Conservation (phyloP, 805 yeast genomes). For the Yarrowia divulgata region DNA sequence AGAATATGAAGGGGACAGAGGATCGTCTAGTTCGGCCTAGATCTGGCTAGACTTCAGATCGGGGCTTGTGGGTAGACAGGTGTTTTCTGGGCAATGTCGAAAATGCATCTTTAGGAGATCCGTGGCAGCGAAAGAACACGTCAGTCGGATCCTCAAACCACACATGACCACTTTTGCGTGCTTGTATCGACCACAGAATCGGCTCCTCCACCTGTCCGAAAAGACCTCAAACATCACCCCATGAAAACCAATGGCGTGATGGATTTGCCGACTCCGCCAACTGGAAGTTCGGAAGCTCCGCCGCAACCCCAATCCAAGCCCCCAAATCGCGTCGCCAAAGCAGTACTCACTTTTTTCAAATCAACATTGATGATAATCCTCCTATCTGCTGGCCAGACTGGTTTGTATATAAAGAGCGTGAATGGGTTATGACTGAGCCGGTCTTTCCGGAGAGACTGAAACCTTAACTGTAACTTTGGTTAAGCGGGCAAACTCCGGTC, state of each 20-base stretch:
- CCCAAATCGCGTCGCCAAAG: neutral
- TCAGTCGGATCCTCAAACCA: neutral
- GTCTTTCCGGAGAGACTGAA: conserved; percentile 23
- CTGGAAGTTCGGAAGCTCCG: neutral
- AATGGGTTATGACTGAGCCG: conserved; percentile 29
- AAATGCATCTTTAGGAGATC: too few species aligned
- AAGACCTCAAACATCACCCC: neutral
- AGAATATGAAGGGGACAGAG: too few species aligned
- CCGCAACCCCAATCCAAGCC: neutral
- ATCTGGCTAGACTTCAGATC: neutral
- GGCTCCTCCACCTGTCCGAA: neutral
- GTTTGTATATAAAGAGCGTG: conserved; percentile 30
- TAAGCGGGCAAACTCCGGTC: conserved; percentile 22
- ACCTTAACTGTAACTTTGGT: neutral
- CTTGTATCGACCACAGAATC: neutral
- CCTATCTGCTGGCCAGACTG: conserved; percentile 8
- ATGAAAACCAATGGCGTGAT: too few species aligned
- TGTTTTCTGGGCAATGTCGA: too few species aligned
- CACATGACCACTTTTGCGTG: neutral
- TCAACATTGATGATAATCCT: neutral
- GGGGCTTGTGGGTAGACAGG: neutral
- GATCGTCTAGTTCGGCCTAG: too few species aligned
- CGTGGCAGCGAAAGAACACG: too few species aligned
- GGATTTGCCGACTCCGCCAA: too few species aligned
- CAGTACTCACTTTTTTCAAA: conserved; percentile 24